These are phyloP conservation scores for Podospora appendiculata DNA, from an alignment of 495 filamentous ascomycete genomes.

Conservation along the genomic window DNA sequence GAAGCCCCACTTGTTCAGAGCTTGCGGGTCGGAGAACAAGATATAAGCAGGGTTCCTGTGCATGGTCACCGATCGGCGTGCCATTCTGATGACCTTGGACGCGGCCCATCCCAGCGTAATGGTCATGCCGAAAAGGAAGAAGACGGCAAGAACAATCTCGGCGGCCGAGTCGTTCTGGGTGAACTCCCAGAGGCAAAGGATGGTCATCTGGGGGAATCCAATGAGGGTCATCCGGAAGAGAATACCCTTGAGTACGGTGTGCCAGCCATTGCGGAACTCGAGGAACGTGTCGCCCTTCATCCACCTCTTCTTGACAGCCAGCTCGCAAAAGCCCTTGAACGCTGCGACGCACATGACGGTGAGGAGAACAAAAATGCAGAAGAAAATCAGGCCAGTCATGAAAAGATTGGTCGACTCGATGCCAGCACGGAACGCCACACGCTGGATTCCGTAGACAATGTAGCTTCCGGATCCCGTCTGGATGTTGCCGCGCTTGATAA, in stretches of 20 bases:
- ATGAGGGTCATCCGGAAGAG: constrained; percentile 90
- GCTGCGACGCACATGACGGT: constrained; percentile 64
- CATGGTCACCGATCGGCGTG: constrained; percentile 80
- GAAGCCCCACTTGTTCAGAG: constrained; percentile 98
- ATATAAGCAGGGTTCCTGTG: constrained; percentile 98
- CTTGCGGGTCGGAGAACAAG: constrained; percentile 88
- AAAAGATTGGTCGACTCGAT: constrained; percentile 95
- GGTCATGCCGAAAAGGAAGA: constrained; percentile 84
- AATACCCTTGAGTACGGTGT: constrained; percentile 60
- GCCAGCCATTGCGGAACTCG: constrained; percentile 86
- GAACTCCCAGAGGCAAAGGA: constrained; percentile 94
- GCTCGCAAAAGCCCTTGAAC: constrained; percentile 79
- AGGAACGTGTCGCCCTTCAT: constrained; percentile 85
- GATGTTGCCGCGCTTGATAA: constrained; percentile 38
- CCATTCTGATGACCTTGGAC: constrained; percentile 82
- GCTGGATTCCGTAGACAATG: constrained; percentile 80
- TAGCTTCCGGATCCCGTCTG: constrained; percentile 47
- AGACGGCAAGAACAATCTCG: constrained; percentile 79
- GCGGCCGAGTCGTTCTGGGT: constrained; percentile 79
- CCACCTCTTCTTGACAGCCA: constrained; percentile 62
- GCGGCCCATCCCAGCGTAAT: constrained; percentile 78
- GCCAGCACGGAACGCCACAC: constrained; percentile 76
- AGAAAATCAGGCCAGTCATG: constrained; percentile 84
- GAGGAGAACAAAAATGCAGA: constrained; percentile 69
- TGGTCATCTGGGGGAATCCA: constrained; percentile 87